Conservation (phyloP, 352 stramenopile genomes). For the Pythium sp. region DNA sequence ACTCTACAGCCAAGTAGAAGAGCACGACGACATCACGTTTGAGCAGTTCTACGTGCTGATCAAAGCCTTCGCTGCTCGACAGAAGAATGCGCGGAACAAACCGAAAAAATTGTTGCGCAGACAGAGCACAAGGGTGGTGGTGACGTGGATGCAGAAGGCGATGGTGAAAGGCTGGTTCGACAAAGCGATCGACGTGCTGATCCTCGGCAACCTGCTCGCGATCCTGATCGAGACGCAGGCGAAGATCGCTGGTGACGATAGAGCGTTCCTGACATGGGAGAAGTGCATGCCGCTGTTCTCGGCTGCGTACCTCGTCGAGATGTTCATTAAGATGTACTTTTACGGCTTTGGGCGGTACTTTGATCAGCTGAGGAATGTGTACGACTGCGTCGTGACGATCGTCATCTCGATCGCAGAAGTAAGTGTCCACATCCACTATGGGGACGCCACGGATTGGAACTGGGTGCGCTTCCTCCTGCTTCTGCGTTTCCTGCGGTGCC, state of each 20-base stretch:
- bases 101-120: conserved; percentile 15
- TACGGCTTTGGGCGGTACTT: conserved; percentile 58
- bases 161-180: conserved; percentile 36
- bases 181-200: conserved; percentile 32
- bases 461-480: conserved; percentile 60
- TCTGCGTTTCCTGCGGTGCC: conserved; percentile 51
- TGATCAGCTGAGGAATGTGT: conserved; percentile 67
- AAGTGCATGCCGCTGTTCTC: conserved; percentile 70
- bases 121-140: conserved; percentile 13
- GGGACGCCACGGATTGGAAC: conserved; percentile 33
- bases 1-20: conserved; percentile 9
- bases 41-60: conserved; percentile 32
- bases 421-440: conserved; percentile 52
- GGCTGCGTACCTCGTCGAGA: conserved; percentile 69
- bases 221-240: conserved; percentile 56
- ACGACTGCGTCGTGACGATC: conserved; percentile 80
- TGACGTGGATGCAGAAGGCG: conserved; percentile 25
- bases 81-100: conserved; percentile 21
- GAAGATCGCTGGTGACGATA: conserved; percentile 30
- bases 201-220: conserved; percentile 39
- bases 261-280: conserved; percentile 34
- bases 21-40: conserved; percentile 23
- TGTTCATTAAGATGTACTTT: conserved; percentile 77
- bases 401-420: conserved; percentile 50
- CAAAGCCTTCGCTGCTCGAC: conserved; percentile 23